phyloP scores from a whole-genome alignment of 352 stramenopile species.

The Pythium guiyangense region DNA sequence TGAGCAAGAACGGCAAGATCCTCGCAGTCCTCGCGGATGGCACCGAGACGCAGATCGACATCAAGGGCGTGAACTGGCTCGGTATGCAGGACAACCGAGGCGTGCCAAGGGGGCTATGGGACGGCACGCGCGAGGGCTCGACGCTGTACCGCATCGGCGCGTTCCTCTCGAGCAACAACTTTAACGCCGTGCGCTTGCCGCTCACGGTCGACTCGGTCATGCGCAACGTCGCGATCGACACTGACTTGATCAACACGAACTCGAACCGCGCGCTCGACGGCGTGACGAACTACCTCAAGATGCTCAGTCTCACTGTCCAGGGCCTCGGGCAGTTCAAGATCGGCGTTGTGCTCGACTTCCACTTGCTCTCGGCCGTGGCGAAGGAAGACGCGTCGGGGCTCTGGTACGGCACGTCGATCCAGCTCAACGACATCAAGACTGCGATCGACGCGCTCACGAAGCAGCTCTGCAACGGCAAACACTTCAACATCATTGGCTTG shows the following conservation, averaged over 20 bases:
- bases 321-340: constrained; percentile 74
- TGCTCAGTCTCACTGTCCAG: constrained; percentile 57
- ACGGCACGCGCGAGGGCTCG: constrained; percentile 72
- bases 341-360: constrained; percentile 76
- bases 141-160: constrained; percentile 73
- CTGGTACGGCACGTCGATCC: constrained; percentile 78
- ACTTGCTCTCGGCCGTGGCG: constrained; percentile 51
- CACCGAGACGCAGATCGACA: constrained; percentile 60
- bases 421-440: constrained; percentile 65
- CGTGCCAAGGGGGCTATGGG: constrained; percentile 75
- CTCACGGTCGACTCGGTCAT: constrained; percentile 68
- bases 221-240: constrained; percentile 57
- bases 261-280: constrained; percentile 67
- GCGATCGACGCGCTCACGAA: constrained; percentile 71
- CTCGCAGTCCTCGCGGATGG: constrained; percentile 46
- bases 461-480: constrained; percentile 68
- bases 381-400: constrained; percentile 38
- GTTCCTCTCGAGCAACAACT: constrained; percentile 74
- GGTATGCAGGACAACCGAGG: constrained; percentile 72
- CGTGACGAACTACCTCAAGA: constrained; percentile 59
- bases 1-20: constrained; percentile 76
- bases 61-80: constrained; percentile 86
- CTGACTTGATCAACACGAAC: constrained; percentile 79
- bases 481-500: constrained; percentile 85
- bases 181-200: constrained; percentile 76